Conservation (phyloP, 352 stramenopile genomes). For the Stramenopiles sp. region DNA sequence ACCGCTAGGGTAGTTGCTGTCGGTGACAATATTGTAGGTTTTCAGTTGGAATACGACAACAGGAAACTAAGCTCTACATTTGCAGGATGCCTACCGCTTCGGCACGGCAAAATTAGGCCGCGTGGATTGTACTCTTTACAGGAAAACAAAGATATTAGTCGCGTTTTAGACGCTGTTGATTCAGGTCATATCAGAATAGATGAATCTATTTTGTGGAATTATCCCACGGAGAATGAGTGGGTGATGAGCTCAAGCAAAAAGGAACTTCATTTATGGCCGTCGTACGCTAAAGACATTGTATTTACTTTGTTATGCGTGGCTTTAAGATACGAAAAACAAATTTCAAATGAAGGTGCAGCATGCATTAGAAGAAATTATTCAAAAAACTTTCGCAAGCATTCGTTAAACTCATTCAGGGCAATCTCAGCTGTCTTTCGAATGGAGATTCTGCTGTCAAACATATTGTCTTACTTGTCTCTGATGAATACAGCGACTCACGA, state of each 20-base stretch:
- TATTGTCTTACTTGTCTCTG: neutral
- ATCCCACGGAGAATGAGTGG: neutral
- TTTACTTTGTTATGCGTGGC: neutral
- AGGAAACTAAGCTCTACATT: neutral
- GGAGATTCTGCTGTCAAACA: neutral
- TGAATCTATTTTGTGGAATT: neutral
- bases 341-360: no score
- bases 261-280: neutral
- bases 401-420: no score
- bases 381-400: no score
- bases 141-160: neutral
- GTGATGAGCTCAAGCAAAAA: neutral
- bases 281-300: neutral
- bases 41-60: neutral
- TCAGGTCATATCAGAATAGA: neutral
- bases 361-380: no score
- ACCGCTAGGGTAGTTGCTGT: neutral
- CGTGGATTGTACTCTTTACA: neutral
- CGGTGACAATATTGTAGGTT: neutral
- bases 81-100: neutral
- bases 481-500: neutral
- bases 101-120: neutral
- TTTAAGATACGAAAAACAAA: neutral
- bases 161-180: neutral
- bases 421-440: neutral